phyloP scores from a whole-genome alignment of 23 red algal species.

The Chondrus crispus region DNA sequence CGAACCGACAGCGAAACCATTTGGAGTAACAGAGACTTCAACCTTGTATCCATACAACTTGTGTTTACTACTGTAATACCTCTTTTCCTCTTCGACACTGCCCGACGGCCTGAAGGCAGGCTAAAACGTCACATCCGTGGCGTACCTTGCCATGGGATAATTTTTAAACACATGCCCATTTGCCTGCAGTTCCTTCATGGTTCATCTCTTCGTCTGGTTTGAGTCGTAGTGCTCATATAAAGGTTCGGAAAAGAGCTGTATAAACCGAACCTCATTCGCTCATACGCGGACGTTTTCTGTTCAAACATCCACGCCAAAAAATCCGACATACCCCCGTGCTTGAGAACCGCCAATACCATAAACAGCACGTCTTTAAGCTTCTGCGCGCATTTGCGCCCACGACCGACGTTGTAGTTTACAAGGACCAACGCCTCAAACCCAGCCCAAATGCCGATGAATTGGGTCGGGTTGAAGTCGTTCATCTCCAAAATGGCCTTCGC shows the following conservation, averaged over 20 bases:
- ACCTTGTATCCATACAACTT: background rate
- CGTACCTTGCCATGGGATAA: background rate
- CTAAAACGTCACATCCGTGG: constrained; percentile 1
- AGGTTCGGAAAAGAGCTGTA: background rate
- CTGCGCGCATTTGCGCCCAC: background rate
- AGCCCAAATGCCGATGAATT: background rate
- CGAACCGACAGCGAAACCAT: background rate
- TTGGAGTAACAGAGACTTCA: background rate
- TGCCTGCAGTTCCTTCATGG: background rate
- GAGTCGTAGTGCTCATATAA: background rate
- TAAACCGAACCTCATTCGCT: background rate
- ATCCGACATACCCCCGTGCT: background rate
- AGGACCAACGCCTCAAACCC: background rate
- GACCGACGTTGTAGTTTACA: background rate
- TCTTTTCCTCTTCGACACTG: background rate
- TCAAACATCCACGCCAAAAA: background rate
- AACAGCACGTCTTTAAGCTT: background rate
- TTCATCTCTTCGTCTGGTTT: background rate
- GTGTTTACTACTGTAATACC: background rate
- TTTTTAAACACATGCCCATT: background rate
- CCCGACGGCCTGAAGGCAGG: background rate
- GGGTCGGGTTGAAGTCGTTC: background rate
- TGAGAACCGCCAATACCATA: background rate
- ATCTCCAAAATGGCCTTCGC: background rate
- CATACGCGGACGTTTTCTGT: background rate